These are phyloP conservation scores for Fereydounia khargensis DNA, from an alignment of 1,284 basidiomycete genomes.

Conservation along the genomic window DNA sequence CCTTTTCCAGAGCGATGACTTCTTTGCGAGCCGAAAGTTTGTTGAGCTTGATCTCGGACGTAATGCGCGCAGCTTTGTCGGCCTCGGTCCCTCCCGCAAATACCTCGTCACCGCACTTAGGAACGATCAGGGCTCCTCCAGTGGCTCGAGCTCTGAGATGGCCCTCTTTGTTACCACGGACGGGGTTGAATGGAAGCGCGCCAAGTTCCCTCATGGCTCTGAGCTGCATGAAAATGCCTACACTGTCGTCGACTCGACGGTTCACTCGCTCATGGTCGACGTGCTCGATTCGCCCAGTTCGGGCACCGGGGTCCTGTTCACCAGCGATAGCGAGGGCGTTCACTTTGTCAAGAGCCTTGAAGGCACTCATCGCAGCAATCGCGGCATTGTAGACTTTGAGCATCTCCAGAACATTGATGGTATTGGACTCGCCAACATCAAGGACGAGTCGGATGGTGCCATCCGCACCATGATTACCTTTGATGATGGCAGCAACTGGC, in stretches of 20 bases:
- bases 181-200: slow-evolving; percentile 45
- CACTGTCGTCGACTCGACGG: slow-evolving; percentile 89
- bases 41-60: slow-evolving; percentile 45
- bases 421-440: slow-evolving; percentile 82
- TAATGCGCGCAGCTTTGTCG: slow-evolving; percentile 47
- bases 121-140: slow-evolving; percentile 27
- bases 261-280: slow-evolving; percentile 88
- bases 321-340: slow-evolving; percentile 89
- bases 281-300: slow-evolving; percentile 63
- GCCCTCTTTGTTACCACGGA: slow-evolving; percentile 48
- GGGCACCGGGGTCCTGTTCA: slow-evolving; percentile 83
- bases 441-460: slow-evolving; percentile 68
- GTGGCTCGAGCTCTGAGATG: slow-evolving; percentile 36
- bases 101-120: slow-evolving; percentile 51
- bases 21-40: slow-evolving; percentile 36
- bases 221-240: slow-evolving; percentile 83
- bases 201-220: slow-evolving; percentile 76
- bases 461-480: slow-evolving; percentile 80
- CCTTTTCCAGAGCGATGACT: slow-evolving; percentile 49
- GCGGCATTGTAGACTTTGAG: slow-evolving; percentile 91
- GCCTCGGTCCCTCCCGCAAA: slow-evolving; percentile 42
- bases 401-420: slow-evolving; percentile 88
- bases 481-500: slow-evolving; percentile 86
- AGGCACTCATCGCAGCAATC: slow-evolving; percentile 82
- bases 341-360: slow-evolving; percentile 88